Evolutionary conservation across 2,329 filamentous ascomycete species (phyloP), one percentile per base, ranked within the genome.

Genomic region (Ceratocystis alfenasii): DNA sequence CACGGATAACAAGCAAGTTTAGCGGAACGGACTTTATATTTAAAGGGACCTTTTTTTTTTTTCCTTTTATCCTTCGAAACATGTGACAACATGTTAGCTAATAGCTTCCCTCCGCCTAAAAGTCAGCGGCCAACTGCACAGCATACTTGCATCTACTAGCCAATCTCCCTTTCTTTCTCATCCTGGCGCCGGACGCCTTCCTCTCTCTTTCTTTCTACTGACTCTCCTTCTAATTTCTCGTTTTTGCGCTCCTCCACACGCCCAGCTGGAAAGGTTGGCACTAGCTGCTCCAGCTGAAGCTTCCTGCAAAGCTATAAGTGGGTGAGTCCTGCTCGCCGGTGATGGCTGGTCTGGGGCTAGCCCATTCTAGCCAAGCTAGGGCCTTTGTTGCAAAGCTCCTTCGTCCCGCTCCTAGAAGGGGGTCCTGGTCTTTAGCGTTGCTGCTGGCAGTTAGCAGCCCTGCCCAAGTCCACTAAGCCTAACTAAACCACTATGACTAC

Each of bases 181-280:
- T 41, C 36, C 36, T 12, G 8, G 10, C 8, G 36, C 36, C 36
- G 8, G 36, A 10, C 8, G 36, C 28, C 28, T 6, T 59, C 25
- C 17, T 59, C 15, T 10, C 28, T 33, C 22, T 5, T n/a, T 25
- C 15, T 59, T 1, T 12, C 7, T 30, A 28, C 25, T 30, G 25
- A 59, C 2, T 59, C 22, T 50, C n/a, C 22, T n/a, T 50, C n/a
- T 22, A 8, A n/a, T 20, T 50, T n/a, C 46, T 20, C 7, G 46
- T 22, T 20, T 22, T n/a, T 5, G 22, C 22, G 46, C 20, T 7
- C 20, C 17, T 50, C 15, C 46, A 33, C 53, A 59, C 53, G 28
- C 53, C 53, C 53, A 59, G 53, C 53, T 59, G 53, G 53, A 59
- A 59, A 33, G 28, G 53, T 59, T 59, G 53, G 53, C 53, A 59